Base-by-base conservation (phyloP, 257 asterid species). In the Avicennia marina region DNA sequence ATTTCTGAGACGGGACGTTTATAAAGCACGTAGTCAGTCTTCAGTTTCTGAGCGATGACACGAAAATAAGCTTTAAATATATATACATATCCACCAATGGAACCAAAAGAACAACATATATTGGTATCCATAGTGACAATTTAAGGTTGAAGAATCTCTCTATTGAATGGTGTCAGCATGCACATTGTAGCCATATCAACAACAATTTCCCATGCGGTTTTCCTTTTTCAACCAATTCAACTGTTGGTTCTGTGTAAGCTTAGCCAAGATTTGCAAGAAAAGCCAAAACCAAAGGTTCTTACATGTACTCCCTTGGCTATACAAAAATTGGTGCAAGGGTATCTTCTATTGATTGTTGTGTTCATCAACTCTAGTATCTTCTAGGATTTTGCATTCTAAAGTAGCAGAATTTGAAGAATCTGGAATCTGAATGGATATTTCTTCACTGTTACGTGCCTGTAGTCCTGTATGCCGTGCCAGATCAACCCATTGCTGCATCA, bases 401-500 rank as follows among this genome's bases (percentile, higher is more conserved):
- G 88, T 70, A 55, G 83, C 71, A 34, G 69, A 64, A 53, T 63
- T 65, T 41, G 81, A 63, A 67, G 83, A 43, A 61, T 84, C 89
- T 20, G 73, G 69, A 48, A 68, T 15, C 64, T 64, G 67, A 2
- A 29, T 41, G 26, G 71, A 42, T 61, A 45, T 56, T 33, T 62
- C 73, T 72, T 82, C 80, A 33, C 50, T 68, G 70, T 75, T 77
- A 33, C 84, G 84, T 68, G 95, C 38, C 69, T 90, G 98, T 38
- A 90, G 75, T 58, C 96, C 98, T 18, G 91, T 85, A 68, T 62
- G 70, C 38, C 95, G 79, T 12, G 98, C 98, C 63, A 90, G 82
- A 76, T 90, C 98, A 68, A 90, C 59, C 98, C 98, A 90, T 87
- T 87, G 98, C 96, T 90, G 95, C 65, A 72, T 43, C 47, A 64